Evolutionary conservation across 148 eudicot species (phyloP).

Genomic region (Simmondsia chinensis): DNA sequence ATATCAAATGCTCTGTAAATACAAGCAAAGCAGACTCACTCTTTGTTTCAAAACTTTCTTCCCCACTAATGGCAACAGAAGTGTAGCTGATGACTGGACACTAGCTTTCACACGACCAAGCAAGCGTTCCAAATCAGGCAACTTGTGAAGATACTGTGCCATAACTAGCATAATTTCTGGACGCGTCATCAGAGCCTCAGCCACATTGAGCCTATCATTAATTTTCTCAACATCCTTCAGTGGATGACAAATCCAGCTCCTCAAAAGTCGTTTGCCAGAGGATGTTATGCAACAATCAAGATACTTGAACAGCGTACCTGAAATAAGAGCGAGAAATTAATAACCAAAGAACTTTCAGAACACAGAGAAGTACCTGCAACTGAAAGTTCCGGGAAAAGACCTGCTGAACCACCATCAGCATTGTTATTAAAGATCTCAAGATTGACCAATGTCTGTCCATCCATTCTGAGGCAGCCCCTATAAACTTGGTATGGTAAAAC

Average conservation of each 20-base stretch:
- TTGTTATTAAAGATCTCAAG: constrained; percentile 81
- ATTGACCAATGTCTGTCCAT: constrained; percentile 87
- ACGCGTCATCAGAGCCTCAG: constrained; percentile 48
- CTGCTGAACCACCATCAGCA: constrained; percentile 83
- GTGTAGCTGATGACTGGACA: constrained; percentile 60
- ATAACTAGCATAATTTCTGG: constrained; percentile 43
- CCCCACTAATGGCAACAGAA: constrained; percentile 69
- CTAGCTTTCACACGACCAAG: constrained; percentile 76
- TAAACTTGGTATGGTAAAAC: constrained; percentile 77
- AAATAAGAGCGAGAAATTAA: constrained; percentile 9
- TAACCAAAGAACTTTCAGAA: neutral
- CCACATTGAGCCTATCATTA: constrained; percentile 70
- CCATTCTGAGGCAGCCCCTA: constrained; percentile 91
- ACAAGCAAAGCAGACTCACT: constrained; percentile 32
- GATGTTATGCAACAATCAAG: constrained; percentile 71
- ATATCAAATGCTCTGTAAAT: neutral
- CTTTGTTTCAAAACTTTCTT: constrained; percentile 79
- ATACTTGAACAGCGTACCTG: constrained; percentile 85
- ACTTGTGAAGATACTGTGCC: constrained; percentile 68
- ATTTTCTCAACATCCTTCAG: constrained; percentile 60
- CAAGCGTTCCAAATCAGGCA: constrained; percentile 92
- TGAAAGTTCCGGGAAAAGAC: constrained; percentile 24
- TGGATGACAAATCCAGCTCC: constrained; percentile 97
- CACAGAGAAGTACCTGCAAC: neutral
- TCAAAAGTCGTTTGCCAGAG: constrained; percentile 85